phyloP scores from a whole-genome alignment of 1,284 basidiomycete genomes.

The Fomes fomentarius region DNA sequence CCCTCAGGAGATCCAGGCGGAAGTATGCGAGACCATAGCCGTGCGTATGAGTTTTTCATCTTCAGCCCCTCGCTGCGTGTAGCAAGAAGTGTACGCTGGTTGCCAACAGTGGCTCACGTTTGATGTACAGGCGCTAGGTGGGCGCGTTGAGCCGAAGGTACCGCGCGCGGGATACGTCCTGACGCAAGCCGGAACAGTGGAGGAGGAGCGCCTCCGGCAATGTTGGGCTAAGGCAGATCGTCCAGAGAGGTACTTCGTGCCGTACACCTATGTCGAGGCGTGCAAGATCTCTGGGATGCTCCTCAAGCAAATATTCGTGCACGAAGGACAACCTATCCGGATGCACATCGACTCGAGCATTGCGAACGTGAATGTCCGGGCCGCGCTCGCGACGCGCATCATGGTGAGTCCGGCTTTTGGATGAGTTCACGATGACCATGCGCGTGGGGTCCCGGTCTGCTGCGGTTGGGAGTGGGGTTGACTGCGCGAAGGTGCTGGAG shows the following conservation, averaged over 20 bases:
- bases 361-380: conserved; percentile 70
- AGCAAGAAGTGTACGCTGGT: neutral
- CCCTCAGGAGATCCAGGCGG: conserved; percentile 63
- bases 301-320: conserved; percentile 73
- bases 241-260: conserved; percentile 75
- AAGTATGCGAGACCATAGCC: conserved; percentile 69
- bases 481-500: neutral
- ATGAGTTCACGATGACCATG: neutral
- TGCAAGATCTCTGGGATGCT: conserved; percentile 74
- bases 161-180: conserved; percentile 75
- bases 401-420: conserved; percentile 50
- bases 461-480: neutral
- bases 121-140: conserved; percentile 60
- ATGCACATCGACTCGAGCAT: conserved; percentile 81
- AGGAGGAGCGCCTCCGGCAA: conserved; percentile 69
- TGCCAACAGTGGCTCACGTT: neutral
- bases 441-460: neutral
- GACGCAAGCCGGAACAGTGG: conserved; percentile 64
- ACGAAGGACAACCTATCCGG: conserved; percentile 59
- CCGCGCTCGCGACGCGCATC: conserved; percentile 64
- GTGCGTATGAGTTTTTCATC: conserved; percentile 40
- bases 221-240: conserved; percentile 69
- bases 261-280: conserved; percentile 76
- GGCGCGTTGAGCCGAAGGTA: conserved; percentile 74
- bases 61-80: neutral